phyloP scores from a whole-genome alignment of 768 basidiomycete genomes.

The Baorangia bicolor region DNA sequence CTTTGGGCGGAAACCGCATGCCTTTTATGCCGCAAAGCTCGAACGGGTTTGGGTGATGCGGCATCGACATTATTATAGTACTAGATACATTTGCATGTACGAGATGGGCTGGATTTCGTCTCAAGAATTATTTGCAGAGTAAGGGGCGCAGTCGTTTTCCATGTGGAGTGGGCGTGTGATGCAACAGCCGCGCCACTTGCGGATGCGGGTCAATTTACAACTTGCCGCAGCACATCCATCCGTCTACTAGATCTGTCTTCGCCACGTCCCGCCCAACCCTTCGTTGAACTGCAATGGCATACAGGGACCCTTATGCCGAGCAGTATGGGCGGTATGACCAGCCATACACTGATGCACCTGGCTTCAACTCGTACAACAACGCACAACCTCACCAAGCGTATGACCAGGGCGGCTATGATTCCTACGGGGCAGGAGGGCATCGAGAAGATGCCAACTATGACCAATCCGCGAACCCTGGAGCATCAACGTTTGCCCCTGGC shows the following conservation, averaged over 20 bases:
- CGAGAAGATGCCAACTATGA: conserved; percentile 37
- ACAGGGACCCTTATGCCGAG: conserved; percentile 54
- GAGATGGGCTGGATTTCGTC: neutral
- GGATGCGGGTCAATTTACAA: neutral
- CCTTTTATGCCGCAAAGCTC: conserved; percentile 48
- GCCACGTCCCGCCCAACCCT: neutral
- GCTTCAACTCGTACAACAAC: conserved; percentile 47
- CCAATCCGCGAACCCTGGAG: conserved; percentile 13
- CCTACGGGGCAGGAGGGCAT: conserved; percentile 30
- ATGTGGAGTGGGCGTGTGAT: conserved; percentile 15
- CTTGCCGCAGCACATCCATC: conserved; percentile 24
- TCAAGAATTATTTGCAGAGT: neutral
- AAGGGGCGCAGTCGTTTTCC: neutral
- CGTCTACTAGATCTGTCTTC: neutral
- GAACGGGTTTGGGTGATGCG: conserved; percentile 33
- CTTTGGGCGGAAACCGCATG: conserved; percentile 46
- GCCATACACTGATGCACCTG: conserved; percentile 35
- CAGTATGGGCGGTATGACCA: conserved; percentile 30
- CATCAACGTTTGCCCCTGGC: conserved; percentile 11
- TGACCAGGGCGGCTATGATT: conserved; percentile 44
- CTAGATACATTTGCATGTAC: conserved; percentile 1
- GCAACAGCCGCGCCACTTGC: conserved; percentile 12
- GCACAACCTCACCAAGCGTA: conserved; percentile 51
- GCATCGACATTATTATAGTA: neutral
- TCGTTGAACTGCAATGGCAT: conserved; percentile 38